These are phyloP conservation scores for Hericium erinaceus DNA, from an alignment of 768 basidiomycete species.

Conservation along the genomic window DNA sequence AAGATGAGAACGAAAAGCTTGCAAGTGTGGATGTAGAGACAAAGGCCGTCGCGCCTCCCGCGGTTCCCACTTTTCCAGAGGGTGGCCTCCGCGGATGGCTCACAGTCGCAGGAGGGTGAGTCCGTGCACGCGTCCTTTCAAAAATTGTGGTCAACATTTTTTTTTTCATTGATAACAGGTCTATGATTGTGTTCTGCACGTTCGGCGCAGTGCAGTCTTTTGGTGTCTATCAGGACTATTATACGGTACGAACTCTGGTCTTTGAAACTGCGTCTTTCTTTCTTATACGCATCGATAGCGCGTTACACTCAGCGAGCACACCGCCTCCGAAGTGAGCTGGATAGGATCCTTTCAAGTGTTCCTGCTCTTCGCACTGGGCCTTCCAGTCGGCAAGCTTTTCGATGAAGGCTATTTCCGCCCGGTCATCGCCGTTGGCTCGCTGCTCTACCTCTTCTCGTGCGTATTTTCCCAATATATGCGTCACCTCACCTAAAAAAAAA, in stretches of 20 bases:
- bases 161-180: not conserved
- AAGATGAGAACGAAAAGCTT: not conserved
- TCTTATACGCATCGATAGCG: not conserved
- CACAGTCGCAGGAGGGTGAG: not conserved
- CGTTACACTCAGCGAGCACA: not conserved
- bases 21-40: not conserved
- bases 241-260: not conserved
- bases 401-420: not conserved
- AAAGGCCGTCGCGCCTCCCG: not conserved
- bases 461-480: not conserved
- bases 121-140: not conserved
- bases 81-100: not conserved
- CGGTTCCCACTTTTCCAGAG: not conserved
- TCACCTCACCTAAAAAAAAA: not conserved
- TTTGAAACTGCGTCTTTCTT: not conserved
- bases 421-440: not conserved
- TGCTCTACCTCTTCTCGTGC: constrained; percentile 1
- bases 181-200: not conserved
- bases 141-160: not conserved
- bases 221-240: constrained; percentile 4
- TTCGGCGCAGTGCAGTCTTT: constrained; percentile 1
- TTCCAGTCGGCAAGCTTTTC: not conserved
- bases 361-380: not conserved
- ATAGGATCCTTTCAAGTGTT: not conserved
- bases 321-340: not conserved